Percentiles rank a stretch among this genome's conserved stretches.
Evolutionary conservation across 2,329 filamentous ascomycete species (phyloP).

Genomic region (Apiospora kogelbergensis): DNA sequence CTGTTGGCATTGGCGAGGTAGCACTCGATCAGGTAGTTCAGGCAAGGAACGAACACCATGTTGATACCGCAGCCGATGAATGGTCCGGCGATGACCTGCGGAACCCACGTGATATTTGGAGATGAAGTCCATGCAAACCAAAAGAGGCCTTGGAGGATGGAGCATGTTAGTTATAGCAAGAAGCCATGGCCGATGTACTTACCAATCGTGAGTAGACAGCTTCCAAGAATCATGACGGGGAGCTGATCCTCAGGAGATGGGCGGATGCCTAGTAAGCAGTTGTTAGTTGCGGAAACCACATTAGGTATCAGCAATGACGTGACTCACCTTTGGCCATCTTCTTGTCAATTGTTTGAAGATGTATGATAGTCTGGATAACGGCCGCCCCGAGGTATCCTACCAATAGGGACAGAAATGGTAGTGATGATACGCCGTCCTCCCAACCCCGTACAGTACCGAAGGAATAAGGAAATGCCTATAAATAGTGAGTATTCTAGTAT

Average conservation of each 20-base stretch:
- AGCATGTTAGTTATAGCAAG: background rate
- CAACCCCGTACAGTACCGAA: constrained; percentile 41
- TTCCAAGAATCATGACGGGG: constrained; percentile 45
- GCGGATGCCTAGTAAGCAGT: constrained; percentile 22
- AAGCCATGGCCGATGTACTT: background rate
- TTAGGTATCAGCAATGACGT: background rate
- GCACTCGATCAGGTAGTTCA: constrained; percentile 23
- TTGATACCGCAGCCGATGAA: constrained; percentile 20
- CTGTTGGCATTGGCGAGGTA: constrained; percentile 21
- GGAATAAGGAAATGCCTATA: constrained; percentile 38
- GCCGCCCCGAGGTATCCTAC: constrained; percentile 34
- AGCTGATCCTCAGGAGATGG: constrained; percentile 46
- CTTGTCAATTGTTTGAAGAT: background rate
- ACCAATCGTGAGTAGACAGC: constrained; percentile 32
- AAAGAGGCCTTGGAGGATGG: constrained; percentile 42
- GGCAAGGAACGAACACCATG: constrained; percentile 22
- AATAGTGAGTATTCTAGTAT: background rate
- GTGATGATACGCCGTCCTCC: constrained; percentile 36
- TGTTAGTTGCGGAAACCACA: background rate
- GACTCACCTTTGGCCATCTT: constrained; percentile 19
- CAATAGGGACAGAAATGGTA: constrained; percentile 44
- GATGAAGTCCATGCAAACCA: constrained; percentile 50
- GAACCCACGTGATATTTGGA: constrained; percentile 21
- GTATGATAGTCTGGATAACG: constrained; percentile 18
- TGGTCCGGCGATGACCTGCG: constrained; percentile 20